Evolutionary conservation across 2,329 filamentous ascomycete species (phyloP).

Genomic region (Pyricularia sp.): DNA sequence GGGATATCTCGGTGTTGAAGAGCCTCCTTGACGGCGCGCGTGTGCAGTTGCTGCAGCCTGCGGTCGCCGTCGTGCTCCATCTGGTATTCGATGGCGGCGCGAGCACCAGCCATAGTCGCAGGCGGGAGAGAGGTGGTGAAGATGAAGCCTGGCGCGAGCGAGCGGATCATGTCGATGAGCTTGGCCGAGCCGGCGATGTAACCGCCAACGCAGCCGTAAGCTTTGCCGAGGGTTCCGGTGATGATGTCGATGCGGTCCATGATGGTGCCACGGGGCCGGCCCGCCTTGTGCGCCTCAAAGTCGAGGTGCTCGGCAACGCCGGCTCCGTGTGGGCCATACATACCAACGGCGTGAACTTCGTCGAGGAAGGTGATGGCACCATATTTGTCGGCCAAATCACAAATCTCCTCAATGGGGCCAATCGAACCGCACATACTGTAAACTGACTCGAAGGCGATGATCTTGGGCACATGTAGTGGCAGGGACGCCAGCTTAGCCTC

Average conservation of each 20-base stretch:
- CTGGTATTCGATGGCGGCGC: conserved; percentile 89
- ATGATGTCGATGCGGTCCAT: conserved; percentile 98
- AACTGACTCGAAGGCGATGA: conserved; percentile 97
- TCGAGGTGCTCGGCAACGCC: conserved; percentile 97
- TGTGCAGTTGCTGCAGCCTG: conserved; percentile 90
- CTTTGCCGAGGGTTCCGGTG: conserved; percentile 93
- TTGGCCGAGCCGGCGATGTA: conserved; percentile 88
- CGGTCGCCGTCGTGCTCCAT: conserved; percentile 77
- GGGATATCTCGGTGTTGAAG: conserved; percentile 76
- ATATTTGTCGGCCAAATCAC: conserved; percentile 94
- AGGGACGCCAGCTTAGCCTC: conserved; percentile 88
- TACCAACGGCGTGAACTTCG: conserved; percentile 97
- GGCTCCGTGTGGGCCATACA: conserved; percentile 94
- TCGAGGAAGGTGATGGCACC: conserved; percentile 96
- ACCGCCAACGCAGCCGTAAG: conserved; percentile 93
- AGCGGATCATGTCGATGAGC: conserved; percentile 59
- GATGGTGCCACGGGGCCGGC: conserved; percentile 68
- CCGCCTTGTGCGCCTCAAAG: conserved; percentile 73
- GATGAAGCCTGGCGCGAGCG: conserved; percentile 6
- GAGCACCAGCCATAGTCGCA: conserved; percentile 91
- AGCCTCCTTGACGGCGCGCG: conserved; percentile 83
- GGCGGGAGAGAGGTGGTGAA: conserved; percentile 54
- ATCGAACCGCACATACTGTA: conserved; percentile 99
- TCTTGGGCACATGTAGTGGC: conserved; percentile 80
- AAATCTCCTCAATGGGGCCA: conserved; percentile 91